Evolutionary conservation across 2,329 filamentous ascomycete species (phyloP).

Genomic region (Aspergillus floridensis): DNA sequence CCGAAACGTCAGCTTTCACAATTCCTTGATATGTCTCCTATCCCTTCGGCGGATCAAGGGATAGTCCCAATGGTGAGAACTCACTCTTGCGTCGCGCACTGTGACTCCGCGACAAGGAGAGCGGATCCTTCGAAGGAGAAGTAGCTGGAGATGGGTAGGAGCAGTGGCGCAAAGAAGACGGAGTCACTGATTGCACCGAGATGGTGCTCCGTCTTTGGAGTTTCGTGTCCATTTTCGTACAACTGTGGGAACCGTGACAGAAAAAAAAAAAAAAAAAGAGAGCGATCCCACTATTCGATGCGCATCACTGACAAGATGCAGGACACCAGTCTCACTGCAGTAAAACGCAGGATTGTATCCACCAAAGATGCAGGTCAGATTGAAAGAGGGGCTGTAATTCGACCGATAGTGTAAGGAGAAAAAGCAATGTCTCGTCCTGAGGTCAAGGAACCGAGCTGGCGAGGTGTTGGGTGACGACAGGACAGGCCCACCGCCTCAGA

Average conservation of each 20-base stretch:
- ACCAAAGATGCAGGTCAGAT: constrained; percentile 9
- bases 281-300: constrained; percentile 17
- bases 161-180: constrained; percentile 22
- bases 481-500: constrained; percentile 14
- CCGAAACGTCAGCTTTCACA: constrained; percentile 16
- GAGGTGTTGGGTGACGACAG: constrained; percentile 8
- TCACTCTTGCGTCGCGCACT: constrained; percentile 23
- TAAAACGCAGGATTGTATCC: constrained; percentile 17
- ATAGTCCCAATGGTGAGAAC: constrained; percentile 10
- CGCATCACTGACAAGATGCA: constrained; percentile 28
- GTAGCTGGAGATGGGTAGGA: constrained; percentile 25
- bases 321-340: constrained; percentile 22
- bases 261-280: not conserved
- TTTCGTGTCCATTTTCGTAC: constrained; percentile 26
- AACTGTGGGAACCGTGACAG: constrained; percentile 1
- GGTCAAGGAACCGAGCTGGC: constrained; percentile 8
- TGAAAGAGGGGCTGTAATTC: constrained; percentile 9
- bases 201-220: constrained; percentile 25
- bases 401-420: constrained; percentile 18
- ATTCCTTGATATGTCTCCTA: not conserved
- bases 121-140: constrained; percentile 15
- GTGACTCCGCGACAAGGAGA: constrained; percentile 16
- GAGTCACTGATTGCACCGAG: constrained; percentile 22
- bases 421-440: constrained; percentile 14
- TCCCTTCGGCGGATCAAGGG: constrained; percentile 12